These are phyloP conservation scores for Fusarium cyanostomum DNA, from an alignment of 2,329 filamentous ascomycete species.

Conservation along the genomic window DNA sequence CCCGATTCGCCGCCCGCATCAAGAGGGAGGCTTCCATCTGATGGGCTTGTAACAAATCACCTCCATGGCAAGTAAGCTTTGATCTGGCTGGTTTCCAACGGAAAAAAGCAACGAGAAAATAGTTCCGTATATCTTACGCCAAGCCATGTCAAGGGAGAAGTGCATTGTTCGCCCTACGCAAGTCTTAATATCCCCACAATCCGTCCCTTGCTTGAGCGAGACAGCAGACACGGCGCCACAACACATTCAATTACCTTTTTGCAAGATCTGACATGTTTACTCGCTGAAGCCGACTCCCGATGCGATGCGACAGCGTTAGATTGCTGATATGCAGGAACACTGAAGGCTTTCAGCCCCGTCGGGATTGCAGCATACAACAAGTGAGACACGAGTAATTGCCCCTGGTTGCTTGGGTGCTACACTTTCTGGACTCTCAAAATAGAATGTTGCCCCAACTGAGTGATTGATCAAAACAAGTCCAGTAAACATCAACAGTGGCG, in stretches of 20 bases:
- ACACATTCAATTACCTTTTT: neutral
- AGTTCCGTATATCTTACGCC: neutral
- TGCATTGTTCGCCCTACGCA: constrained; percentile 2
- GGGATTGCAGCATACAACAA: neutral
- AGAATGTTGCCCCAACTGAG: constrained; percentile 9
- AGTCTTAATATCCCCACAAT: neutral
- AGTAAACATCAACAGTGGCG: constrained; percentile 4
- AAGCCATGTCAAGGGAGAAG: constrained; percentile 25
- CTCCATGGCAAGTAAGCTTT: neutral
- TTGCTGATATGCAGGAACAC: neutral
- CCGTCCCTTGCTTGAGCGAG: constrained; percentile 21
- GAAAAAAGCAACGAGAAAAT: neutral
- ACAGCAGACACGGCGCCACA: neutral
- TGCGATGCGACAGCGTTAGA: too few species aligned
- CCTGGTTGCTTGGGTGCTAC: constrained; percentile 15
- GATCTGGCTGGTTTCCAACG: constrained; percentile 4
- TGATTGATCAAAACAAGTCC: constrained; percentile 20
- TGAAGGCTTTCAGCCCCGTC: neutral
- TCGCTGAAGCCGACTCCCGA: neutral
- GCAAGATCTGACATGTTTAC: neutral
- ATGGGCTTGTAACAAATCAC: constrained; percentile 21
- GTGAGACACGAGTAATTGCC: constrained; percentile 20
- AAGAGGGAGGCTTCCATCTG: neutral
- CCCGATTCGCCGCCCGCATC: constrained; percentile 15
- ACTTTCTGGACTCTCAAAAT: constrained; percentile 8